Base-by-base conservation (phyloP, 2,329 filamentous ascomycete genomes). In the Catunica adiposa region DNA sequence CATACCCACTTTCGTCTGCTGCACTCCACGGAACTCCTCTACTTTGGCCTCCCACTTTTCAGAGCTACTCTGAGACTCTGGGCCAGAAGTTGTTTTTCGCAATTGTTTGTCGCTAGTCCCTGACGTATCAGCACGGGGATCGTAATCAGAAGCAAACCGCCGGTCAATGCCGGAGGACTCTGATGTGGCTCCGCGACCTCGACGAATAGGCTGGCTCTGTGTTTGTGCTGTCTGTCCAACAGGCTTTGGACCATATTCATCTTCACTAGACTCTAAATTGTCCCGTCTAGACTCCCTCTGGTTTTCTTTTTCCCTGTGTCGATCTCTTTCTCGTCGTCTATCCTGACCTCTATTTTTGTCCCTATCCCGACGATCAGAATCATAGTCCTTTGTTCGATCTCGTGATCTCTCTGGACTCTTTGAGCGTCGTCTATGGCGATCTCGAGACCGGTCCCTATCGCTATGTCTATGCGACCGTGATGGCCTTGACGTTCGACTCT, bases 11-110 rank as follows among this genome's bases (percentile, higher is more conserved):
- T 53, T 54, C 5, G 42, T 53, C 61, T 82, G 82, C 61, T 86
- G 79, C n/a, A 87, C 80, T 65, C 94, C 88, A 40, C 84, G 78
- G 56, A 87, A 74, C 3, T 83, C 81, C 67, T 94, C 88, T 1
- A 92, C 72, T 0, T 85, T 81, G 62, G 86, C 79, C 47, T 86
- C 84, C 89, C 88, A 95, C 29, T 34, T 34, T 34, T 34, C 29
- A 34, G 29, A 5, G 11, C 29, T 34, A 5, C 5, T 5, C 29
- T 34, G 5, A 34, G 29, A 34, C 5, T 34, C 29, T 34, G 29
- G 5, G 5, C 29, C 29, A 34, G 29, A 34, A 11, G 11, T 11
- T 15, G 23, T 14, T 22, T 48, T 48, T 5, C 44, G 44, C 15
- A 48, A 25, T 11, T 9, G 15, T 9, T 26, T 48, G 9, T 48